phyloP scores from a whole-genome alignment of 345 rosid genomes.

The Salix dunnii region DNA sequence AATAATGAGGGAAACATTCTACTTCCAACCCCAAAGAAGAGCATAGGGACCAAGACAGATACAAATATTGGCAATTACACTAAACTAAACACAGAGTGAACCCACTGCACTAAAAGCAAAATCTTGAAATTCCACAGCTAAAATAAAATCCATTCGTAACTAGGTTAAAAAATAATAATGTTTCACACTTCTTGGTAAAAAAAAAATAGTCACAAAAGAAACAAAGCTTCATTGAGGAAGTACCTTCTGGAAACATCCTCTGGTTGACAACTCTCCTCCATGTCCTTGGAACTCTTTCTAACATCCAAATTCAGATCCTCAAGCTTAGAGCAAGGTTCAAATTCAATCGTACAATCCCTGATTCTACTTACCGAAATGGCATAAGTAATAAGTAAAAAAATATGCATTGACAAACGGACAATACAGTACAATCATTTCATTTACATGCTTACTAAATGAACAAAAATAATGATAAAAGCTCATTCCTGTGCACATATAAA shows the following conservation, averaged over 20 bases:
- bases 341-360: conserved; percentile 48
- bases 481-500: neutral
- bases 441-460: neutral
- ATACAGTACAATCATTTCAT: neutral
- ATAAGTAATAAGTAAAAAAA: conserved; percentile 4
- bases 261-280: conserved; percentile 27
- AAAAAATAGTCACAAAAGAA: neutral
- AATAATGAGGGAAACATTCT: neutral
- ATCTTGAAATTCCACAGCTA: neutral
- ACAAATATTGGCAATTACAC: neutral
- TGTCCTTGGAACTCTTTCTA: conserved; percentile 38
- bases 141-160: neutral
- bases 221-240: conserved; percentile 4
- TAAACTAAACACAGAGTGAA: neutral
- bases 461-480: neutral
- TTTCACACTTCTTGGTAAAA: neutral
- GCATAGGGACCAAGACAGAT: neutral
- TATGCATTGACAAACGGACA: neutral
- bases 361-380: conserved; percentile 27
- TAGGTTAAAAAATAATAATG: neutral
- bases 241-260: conserved; percentile 42
- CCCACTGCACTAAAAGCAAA: neutral
- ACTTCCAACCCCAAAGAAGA: neutral
- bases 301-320: conserved; percentile 73
- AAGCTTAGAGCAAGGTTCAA: conserved; percentile 72